phyloP scores from a whole-genome alignment of 495 filamentous ascomycete species.

The Penicillium roqueforti region DNA sequence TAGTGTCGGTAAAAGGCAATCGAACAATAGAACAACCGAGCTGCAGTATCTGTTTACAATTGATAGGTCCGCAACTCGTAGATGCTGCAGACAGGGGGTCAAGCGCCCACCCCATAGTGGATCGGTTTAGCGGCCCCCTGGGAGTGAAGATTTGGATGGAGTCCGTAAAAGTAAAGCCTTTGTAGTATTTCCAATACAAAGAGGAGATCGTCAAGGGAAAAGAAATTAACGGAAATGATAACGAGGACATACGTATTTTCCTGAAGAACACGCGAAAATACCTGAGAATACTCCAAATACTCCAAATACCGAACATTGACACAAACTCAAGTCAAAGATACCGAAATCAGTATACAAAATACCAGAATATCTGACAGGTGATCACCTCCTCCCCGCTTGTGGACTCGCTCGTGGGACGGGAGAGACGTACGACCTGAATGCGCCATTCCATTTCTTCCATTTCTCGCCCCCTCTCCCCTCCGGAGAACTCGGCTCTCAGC shows the following conservation, averaged over 20 bases:
- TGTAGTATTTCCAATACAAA: not conserved
- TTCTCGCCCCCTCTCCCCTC: not conserved
- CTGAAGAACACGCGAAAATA: too few species aligned
- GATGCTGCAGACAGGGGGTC: slow-evolving; percentile 13
- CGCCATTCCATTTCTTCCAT: slow-evolving; percentile 1
- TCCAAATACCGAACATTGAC: not conserved
- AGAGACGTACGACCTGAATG: slow-evolving; percentile 14
- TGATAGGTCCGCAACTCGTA: not conserved
- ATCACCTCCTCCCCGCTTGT: slow-evolving; percentile 18
- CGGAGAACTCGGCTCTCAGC: slow-evolving; percentile 1
- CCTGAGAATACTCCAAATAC: not conserved
- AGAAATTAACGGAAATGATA: not conserved
- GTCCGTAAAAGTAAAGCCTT: slow-evolving; percentile 1
- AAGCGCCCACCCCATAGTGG: slow-evolving; percentile 18
- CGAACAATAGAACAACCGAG: not conserved
- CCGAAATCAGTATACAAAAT: not conserved
- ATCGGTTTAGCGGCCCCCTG: slow-evolving; percentile 13
- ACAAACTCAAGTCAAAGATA: not conserved
- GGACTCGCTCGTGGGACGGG: slow-evolving; percentile 20
- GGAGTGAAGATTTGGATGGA: not conserved
- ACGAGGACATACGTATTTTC: too few species aligned
- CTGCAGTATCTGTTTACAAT: not conserved
- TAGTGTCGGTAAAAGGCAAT: not conserved
- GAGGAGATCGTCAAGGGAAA: not conserved
- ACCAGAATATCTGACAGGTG: not conserved